Evolutionary conservation across 1,284 basidiomycete species (phyloP), one percentile per base, ranked within the genome.

Genomic region (Laetiporus sulphureus): DNA sequence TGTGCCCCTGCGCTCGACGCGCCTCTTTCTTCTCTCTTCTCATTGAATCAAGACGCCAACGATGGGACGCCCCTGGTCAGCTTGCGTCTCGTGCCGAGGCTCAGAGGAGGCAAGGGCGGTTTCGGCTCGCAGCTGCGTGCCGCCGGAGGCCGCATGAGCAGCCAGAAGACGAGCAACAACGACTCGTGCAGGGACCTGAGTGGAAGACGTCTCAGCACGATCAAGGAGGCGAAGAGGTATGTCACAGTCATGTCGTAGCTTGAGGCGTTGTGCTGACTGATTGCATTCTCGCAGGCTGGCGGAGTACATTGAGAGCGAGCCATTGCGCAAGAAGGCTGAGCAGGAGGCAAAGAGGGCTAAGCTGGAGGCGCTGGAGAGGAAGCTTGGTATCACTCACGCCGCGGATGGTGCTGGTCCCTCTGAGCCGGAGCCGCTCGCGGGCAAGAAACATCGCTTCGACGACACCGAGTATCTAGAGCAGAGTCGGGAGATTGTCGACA

Each of bases 71-170:
- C 60, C 19, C 62, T 86, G 11, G 63, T 88, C 15, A 72, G 72
- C 2, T 63, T 90, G 4, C 73, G 85, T 0, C 67, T 90, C n/a
- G 66, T 73, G 1, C 83, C 85, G 0, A 69, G 83, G 23, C 60
- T 95, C 8, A 72, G 73, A 8, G 95, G 95, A 46, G 96, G 96
- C 36, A 99, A 99, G 65, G 95, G 96, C 58, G 95, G 95, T 38
- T 99, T 99, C 59, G 95, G 96, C 6, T 89, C 87, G 19, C 93
- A 97, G 71, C 74, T 99, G 49, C 80, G 95, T 59, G 95, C 96
- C 0, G 93, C 94, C 16, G 95, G 95, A 52, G 95, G 95, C 7
- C 80, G 94, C 32, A 99, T 99, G 96, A 92, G 89, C 56, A 88
- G 85, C 52, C 84, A 92, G 68, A 95, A 94, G 73, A 91, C 88